Evolutionary conservation across 257 asterid genomes (phyloP), one percentile per base, ranked within the genome.

Genomic region (Forsythia suspensa): DNA sequence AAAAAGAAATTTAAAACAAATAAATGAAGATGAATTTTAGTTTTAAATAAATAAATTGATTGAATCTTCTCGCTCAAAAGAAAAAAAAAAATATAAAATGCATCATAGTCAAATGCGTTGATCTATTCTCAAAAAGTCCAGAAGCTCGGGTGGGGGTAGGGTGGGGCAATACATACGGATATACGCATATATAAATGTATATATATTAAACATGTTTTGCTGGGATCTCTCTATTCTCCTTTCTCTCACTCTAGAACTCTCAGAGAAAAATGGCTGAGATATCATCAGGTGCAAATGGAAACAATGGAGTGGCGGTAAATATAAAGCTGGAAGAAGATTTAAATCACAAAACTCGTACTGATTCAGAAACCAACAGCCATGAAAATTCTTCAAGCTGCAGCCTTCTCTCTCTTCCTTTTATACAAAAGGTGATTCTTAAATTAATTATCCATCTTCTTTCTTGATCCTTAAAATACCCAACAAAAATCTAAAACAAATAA

Each of bases 391-490:
- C 86, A 8, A 78, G 76, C 34, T 83, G 88, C 66, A 76, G 75
- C 82, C 81, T 87, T 71, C 11, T 91, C 81, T 75, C 90, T 24
- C 68, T 92, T 52, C 89, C 97, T 71, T 94, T 94, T 40, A 34
- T 92, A 2, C 98, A 94, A 73, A 94, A 94, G 97, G 98, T 91
- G 43, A 81, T 2, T 76, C 34, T 8, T n/a, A 12, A 21, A 29
- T 29, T 44, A 2, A n/a, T 44, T 68, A 15, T 46, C 39, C 68
- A 48, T 63, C 5, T 63, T 6, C 8, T 21, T 63, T 63, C 39
- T 73, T 73, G 77, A 73, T 46, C 4, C 4, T 63, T 8, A 55
- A 7, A 18, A 18, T 3, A 55, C 20, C 21, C 20, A 15, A 55
- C 8, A 51, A 51, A 16, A 46, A 1, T 46, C 55, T 46, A 11